Evolutionary conservation across 345 rosid species (phyloP).

Genomic region (Citrus australasica): DNA sequence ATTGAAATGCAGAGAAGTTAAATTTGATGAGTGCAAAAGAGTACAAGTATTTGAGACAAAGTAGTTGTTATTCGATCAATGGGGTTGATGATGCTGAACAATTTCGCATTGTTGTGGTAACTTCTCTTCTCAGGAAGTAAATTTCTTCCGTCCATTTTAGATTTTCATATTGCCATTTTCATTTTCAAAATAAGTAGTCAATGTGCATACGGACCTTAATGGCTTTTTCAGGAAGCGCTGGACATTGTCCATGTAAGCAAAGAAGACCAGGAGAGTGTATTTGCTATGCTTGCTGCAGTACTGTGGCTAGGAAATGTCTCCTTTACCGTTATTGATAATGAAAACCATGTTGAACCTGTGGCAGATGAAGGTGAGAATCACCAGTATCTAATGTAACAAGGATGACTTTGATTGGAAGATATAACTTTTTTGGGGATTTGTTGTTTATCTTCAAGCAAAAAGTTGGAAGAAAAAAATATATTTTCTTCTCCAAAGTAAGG

Average conservation of each 20-base stretch:
- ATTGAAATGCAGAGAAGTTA: constrained; percentile 62
- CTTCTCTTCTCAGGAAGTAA: constrained; percentile 10
- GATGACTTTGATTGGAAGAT: not conserved
- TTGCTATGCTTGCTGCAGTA: constrained; percentile 98
- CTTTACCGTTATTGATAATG: constrained; percentile 76
- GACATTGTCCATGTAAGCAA: constrained; percentile 92
- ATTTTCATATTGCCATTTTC: not conserved
- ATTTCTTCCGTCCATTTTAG: constrained; percentile 10
- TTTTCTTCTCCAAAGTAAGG: not conserved
- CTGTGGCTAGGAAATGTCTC: constrained; percentile 93
- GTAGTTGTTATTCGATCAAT: constrained; percentile 66
- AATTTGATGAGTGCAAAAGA: constrained; percentile 72
- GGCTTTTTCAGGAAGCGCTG: constrained; percentile 76
- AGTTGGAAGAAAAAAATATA: not conserved
- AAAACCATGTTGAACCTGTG: constrained; percentile 86
- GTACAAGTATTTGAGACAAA: constrained; percentile 84
- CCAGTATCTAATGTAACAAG: not conserved
- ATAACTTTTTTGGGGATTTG: not conserved
- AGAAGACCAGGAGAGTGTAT: constrained; percentile 94
- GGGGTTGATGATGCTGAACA: constrained; percentile 88
- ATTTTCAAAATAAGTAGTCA: constrained; percentile 3
- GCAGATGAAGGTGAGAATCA: constrained; percentile 75
- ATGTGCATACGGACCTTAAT: constrained; percentile 8
- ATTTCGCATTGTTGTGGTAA: constrained; percentile 67
- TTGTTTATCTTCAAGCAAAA: not conserved